Conservation (phyloP, 768 basidiomycete species). For the Boletales sp. region DNA sequence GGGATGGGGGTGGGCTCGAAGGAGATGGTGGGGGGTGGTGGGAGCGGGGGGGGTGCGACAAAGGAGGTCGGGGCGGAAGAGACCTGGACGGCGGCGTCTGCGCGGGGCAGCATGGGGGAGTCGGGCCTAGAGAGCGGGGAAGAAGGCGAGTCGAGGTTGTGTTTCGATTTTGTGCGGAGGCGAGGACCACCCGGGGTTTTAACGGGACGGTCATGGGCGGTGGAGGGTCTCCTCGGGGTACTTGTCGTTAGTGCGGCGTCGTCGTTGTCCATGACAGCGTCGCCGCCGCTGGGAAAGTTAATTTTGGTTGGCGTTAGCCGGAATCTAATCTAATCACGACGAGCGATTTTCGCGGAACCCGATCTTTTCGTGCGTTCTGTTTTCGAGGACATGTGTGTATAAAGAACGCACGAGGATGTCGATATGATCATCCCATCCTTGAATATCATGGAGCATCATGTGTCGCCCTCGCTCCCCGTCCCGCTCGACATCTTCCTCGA, state of each 20-base stretch:
- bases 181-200: slow-evolving; percentile 23
- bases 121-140: neutral
- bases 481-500: slow-evolving; percentile 46
- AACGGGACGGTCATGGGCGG: slow-evolving; percentile 24
- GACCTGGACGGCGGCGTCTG: slow-evolving; percentile 15
- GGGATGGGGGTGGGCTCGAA: slow-evolving; percentile 57
- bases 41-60: slow-evolving; percentile 31
- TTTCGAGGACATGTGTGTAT: too few species aligned
- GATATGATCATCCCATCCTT: too few species aligned
- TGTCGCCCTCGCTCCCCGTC: too few species aligned
- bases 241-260: too few species aligned
- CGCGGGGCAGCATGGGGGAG: slow-evolving; percentile 1
- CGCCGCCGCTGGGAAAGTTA: too few species aligned
- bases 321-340: slow-evolving; percentile 17
- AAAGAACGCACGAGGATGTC: too few species aligned
- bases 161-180: slow-evolving; percentile 13
- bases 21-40: slow-evolving; percentile 47
- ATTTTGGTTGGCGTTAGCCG: too few species aligned
- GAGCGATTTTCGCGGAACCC: slow-evolving; percentile 24
- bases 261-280: slow-evolving; percentile 17
- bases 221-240: slow-evolving; percentile 1
- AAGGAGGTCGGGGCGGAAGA: slow-evolving; percentile 21
- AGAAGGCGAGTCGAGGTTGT: neutral
- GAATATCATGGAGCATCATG: too few species aligned
- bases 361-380: slow-evolving; percentile 21